Percentiles rank a stretch among this genome's conserved stretches.
Evolutionary conservation across 177 flowering plant species (phyloP).

Genomic region (Tripterygium wilfordii): DNA sequence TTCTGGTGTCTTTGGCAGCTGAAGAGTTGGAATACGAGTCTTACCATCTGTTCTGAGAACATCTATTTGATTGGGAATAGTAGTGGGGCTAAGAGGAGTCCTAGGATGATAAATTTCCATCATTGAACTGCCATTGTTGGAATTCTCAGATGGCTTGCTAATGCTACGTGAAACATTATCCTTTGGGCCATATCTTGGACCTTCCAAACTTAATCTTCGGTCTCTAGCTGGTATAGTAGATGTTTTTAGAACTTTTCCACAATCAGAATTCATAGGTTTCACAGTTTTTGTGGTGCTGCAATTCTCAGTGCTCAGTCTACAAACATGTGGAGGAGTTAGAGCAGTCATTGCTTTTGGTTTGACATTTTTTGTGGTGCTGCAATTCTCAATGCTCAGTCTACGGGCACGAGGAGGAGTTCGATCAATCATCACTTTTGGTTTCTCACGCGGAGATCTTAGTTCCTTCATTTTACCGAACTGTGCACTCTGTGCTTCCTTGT

Average conservation of each 20-base stretch:
- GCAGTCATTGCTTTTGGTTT: no score
- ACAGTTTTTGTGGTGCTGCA: slow-evolving; percentile 12
- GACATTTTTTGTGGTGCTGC: slow-evolving; percentile 4
- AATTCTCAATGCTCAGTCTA: slow-evolving; percentile 42
- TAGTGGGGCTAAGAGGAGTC: slow-evolving; percentile 31
- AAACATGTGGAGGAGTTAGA: no score
- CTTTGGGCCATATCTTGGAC: slow-evolving; percentile 33
- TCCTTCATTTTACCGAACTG: slow-evolving; percentile 14
- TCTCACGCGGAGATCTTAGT: slow-evolving; percentile 13
- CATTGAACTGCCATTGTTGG: slow-evolving; percentile 11
- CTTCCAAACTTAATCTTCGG: slow-evolving; percentile 71
- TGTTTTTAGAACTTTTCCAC: slow-evolving; percentile 29
- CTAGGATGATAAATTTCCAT: slow-evolving; percentile 8
- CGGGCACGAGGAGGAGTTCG: slow-evolving; percentile 44
- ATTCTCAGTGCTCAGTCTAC: slow-evolving; percentile 26
- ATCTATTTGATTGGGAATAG: slow-evolving; percentile 18
- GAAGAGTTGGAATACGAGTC: slow-evolving; percentile 24
- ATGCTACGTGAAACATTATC: slow-evolving; percentile 12
- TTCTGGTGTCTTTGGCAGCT: slow-evolving; percentile 53
- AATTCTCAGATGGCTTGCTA: slow-evolving; percentile 5
- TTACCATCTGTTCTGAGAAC: slow-evolving; percentile 17
- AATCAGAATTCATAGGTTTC: slow-evolving; percentile 14
- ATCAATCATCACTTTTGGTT: slow-evolving; percentile 22
- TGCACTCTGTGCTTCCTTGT: slow-evolving; percentile 32
- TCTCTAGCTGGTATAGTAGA: slow-evolving; percentile 31